Evolutionary conservation across 2,329 filamentous ascomycete species (phyloP).

Genomic region (Orbilia oligospora): DNA sequence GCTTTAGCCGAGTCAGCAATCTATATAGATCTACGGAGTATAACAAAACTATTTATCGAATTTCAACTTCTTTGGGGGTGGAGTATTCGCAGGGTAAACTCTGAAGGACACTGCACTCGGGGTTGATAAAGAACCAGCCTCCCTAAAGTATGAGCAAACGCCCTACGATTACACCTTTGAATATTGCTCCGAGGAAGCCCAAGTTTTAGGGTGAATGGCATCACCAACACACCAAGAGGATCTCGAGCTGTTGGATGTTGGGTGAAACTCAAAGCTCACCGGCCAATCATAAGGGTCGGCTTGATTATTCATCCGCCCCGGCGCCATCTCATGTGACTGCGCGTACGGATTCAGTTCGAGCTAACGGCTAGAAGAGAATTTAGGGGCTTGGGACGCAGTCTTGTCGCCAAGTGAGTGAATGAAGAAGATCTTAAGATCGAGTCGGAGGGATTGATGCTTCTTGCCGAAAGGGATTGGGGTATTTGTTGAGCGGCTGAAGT

Average conservation of each 20-base stretch:
- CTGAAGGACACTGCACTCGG: too few relatives aligned
- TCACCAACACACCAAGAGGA: slow-evolving; percentile 1
- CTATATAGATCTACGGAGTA: too few relatives aligned
- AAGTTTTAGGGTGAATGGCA: background rate
- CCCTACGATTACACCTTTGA: too few relatives aligned
- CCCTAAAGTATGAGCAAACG: too few relatives aligned
- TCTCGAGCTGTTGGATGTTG: slow-evolving; percentile 6
- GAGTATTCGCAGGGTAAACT: too few relatives aligned
- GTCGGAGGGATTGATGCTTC: slow-evolving; percentile 21
- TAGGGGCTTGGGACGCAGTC: background rate
- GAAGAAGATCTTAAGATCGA: background rate
- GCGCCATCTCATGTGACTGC: slow-evolving; percentile 51
- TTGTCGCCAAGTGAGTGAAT: background rate
- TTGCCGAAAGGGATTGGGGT: background rate
- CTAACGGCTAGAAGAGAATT: background rate
- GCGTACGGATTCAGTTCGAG: background rate
- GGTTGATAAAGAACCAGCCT: too few relatives aligned
- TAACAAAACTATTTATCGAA: background rate
- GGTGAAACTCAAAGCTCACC: background rate
- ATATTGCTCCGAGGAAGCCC: too few relatives aligned
- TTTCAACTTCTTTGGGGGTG: background rate
- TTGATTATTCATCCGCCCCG: slow-evolving; percentile 59
- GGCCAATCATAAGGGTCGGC: slow-evolving; percentile 31
- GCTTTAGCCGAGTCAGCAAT: too few relatives aligned
- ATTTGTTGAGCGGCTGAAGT: background rate